Evolutionary conservation across 2,329 filamentous ascomycete genomes (phyloP).

Genomic region (Trichoderma citrinoviride): DNA sequence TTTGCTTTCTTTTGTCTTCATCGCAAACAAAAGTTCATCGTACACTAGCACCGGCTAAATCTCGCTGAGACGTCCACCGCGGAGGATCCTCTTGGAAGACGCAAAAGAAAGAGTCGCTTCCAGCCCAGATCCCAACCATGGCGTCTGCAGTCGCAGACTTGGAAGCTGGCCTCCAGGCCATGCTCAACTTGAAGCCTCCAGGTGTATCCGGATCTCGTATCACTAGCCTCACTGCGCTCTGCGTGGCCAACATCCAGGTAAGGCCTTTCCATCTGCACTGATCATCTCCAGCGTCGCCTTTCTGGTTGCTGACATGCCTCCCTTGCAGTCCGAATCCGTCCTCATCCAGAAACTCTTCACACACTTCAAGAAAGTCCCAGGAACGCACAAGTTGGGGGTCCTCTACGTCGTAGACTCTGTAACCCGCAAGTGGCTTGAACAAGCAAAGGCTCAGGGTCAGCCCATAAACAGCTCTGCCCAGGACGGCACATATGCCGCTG

Average conservation of each 20-base stretch:
- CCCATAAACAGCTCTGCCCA: conserved; percentile 74
- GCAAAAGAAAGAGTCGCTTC: conserved; percentile 4
- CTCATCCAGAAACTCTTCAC: conserved; percentile 96
- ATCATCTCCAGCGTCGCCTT: neutral
- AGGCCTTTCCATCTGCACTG: neutral
- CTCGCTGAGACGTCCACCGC: neutral
- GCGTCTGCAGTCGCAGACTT: conserved; percentile 86
- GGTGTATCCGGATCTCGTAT: conserved; percentile 95
- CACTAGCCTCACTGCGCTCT: conserved; percentile 78
- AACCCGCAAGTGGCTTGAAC: conserved; percentile 97
- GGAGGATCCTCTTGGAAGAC: conserved; percentile 7
- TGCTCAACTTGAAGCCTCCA: conserved; percentile 87
- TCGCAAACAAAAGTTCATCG: neutral
- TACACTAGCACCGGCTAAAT: conserved; percentile 14
- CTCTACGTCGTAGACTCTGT: conserved; percentile 99
- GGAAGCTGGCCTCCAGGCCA: conserved; percentile 84
- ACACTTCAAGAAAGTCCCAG: conserved; percentile 91
- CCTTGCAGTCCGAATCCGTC: conserved; percentile 77
- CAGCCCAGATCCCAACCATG: conserved; percentile 56
- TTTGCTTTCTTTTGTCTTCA: conserved; percentile 5
- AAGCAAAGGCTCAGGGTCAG: conserved; percentile 83
- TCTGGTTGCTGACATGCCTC: neutral
- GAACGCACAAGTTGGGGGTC: conserved; percentile 96
- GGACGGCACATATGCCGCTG: conserved; percentile 91
- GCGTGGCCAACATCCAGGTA: conserved; percentile 89